A percentile compares a stretch with the other conserved stretches of the same genome.
Conservation (phyloP, 495 filamentous ascomycete genomes). For the Penicillium verhagenii region DNA sequence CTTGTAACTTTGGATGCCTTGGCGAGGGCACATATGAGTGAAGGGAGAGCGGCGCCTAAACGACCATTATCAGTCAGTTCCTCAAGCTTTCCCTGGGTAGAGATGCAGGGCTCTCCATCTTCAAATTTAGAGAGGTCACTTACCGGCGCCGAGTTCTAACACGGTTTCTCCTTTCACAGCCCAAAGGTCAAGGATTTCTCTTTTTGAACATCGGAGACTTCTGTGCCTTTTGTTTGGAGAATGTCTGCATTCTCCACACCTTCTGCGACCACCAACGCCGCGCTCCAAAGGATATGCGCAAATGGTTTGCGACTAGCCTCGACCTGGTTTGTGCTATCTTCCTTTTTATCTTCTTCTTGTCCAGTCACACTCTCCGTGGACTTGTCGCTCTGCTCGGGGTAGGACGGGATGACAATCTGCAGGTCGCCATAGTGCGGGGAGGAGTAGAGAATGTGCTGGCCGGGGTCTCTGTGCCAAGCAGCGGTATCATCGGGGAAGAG, state of each 20-base stretch:
- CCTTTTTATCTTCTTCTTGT: constrained; percentile 13
- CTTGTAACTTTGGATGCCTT: constrained; percentile 63
- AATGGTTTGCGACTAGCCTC: constrained; percentile 65
- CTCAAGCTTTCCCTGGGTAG: not conserved
- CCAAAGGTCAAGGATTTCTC: constrained; percentile 41
- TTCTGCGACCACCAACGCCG: constrained; percentile 70
- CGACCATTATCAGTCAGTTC: not conserved
- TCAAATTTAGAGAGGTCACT: constrained; percentile 15
- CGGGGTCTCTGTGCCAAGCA: constrained; percentile 72
- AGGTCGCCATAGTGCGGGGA: constrained; percentile 57
- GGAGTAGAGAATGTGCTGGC: constrained; percentile 63
- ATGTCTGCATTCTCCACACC: constrained; percentile 52
- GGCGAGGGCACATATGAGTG: constrained; percentile 63
- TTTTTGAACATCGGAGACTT: constrained; percentile 1
- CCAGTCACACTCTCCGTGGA: constrained; percentile 18
- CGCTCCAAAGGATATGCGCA: constrained; percentile 85
- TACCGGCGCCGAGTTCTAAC: constrained; percentile 63
- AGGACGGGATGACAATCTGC: constrained; percentile 44
- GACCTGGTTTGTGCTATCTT: constrained; percentile 27
- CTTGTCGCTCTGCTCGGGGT: constrained; percentile 27
- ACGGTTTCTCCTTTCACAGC: constrained; percentile 50
- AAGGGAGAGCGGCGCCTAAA: constrained; percentile 71
- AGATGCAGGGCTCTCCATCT: not conserved
- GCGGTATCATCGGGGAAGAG: constrained; percentile 76
- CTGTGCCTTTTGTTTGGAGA: not conserved